Evolutionary conservation across 1,139 yeast genomes (phyloP).

Genomic region (Geotrichum klebahnii): DNA sequence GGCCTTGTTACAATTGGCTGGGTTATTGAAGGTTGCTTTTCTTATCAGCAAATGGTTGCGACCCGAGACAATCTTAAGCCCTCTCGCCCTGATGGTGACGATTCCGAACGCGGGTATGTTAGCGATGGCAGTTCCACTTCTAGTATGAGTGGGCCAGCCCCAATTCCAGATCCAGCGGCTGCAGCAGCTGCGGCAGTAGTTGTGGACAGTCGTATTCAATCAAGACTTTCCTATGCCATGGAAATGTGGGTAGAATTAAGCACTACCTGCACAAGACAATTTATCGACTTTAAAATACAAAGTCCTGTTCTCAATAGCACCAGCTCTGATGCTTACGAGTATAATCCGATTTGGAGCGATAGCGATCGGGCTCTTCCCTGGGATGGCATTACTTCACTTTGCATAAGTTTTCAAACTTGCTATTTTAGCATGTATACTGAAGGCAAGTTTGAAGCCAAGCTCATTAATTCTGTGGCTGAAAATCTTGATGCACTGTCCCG

Average conservation of each 20-base stretch:
- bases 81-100: neutral
- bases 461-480: constrained; percentile 3
- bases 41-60: constrained; percentile 5
- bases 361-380: constrained; percentile 15
- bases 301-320: no score
- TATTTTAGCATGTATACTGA: constrained; percentile 14
- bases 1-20: constrained; percentile 35
- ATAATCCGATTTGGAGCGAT: constrained; percentile 9
- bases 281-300: neutral
- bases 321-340: no score
- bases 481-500: constrained; percentile 5
- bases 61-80: constrained; percentile 3
- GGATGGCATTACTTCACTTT: constrained; percentile 12
- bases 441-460: constrained; percentile 4
- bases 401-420: constrained; percentile 14
- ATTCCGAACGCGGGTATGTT: neutral
- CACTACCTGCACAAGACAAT: no score
- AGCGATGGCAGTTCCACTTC: constrained; percentile 2
- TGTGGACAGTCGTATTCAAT: constrained; percentile 30
- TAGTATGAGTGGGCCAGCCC: neutral
- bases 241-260: constrained; percentile 35
- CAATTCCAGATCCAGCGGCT: neutral
- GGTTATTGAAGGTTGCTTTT: constrained; percentile 21
- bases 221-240: constrained; percentile 34
- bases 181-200: neutral